phyloP scores from a whole-genome alignment of 2,329 filamentous ascomycete genomes.

The Pleomassaria siparia region DNA sequence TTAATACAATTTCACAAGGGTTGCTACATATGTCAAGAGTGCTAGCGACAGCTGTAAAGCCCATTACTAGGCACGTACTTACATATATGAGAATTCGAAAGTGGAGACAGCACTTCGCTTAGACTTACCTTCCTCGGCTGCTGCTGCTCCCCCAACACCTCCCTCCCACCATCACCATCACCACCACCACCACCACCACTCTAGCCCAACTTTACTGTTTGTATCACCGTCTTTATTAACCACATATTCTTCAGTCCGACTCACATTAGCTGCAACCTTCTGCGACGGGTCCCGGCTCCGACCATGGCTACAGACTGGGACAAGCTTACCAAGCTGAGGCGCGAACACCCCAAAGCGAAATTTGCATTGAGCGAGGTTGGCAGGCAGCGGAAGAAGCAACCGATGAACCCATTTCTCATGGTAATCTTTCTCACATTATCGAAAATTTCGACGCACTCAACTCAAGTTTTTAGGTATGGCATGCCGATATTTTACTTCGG shows the following conservation, averaged over 20 bases:
- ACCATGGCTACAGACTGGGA: constrained; percentile 41
- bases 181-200: neutral
- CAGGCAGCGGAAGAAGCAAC: constrained; percentile 39
- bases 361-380: constrained; percentile 34
- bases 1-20: no score
- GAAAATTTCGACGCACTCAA: constrained; percentile 6
- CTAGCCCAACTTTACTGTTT: neutral
- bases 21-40: no score
- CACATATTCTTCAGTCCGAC: neutral
- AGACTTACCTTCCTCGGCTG: neutral
- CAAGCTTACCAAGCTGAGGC: constrained; percentile 33
- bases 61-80: no score
- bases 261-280: neutral
- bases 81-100: neutral
- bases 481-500: constrained; percentile 27
- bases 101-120: neutral
- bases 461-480: constrained; percentile 29
- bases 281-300: neutral
- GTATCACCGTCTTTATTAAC: neutral
- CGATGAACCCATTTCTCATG: constrained; percentile 39
- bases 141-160: neutral
- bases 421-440: constrained; percentile 15
- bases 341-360: constrained; percentile 38
- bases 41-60: no score
- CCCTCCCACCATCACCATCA: no score